These are phyloP conservation scores for Camellia sinensis DNA, from an alignment of 148 eudicot genomes.

Conservation along the genomic window DNA sequence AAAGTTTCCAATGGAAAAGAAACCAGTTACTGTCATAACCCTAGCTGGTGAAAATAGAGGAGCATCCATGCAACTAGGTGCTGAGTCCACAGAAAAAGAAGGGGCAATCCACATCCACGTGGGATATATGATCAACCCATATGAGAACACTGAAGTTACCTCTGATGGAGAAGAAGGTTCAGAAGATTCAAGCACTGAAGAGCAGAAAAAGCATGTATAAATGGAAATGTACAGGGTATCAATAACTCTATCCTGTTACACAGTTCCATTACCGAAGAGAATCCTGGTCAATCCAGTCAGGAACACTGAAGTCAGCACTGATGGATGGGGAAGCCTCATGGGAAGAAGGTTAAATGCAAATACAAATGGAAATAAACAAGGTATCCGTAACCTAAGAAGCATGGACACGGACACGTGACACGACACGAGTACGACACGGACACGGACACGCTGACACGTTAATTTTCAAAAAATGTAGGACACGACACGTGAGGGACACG, in stretches of 20 bases:
- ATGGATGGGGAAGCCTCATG: too few species aligned
- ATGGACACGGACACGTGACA: too few species aligned
- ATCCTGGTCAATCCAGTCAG: conserved; percentile 54
- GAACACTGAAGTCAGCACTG: too few species aligned
- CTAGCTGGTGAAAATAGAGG: conserved; percentile 81
- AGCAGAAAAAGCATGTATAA: conserved; percentile 45
- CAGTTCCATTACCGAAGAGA: conserved; percentile 44
- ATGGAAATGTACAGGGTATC: conserved; percentile 70
- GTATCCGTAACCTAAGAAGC: too few species aligned
- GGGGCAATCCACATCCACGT: conserved; percentile 52
- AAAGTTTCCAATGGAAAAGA: conserved; percentile 35
- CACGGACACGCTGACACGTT: too few species aligned
- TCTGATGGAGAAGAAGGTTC: conserved; percentile 47
- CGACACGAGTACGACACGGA: too few species aligned
- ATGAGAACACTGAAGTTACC: conserved; percentile 33
- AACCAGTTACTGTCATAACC: conserved; percentile 45
- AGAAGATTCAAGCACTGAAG: conserved; percentile 19
- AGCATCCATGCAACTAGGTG: conserved; percentile 62
- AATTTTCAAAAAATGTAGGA: too few species aligned
- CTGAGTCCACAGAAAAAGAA: conserved; percentile 37
- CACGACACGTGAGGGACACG: too few species aligned
- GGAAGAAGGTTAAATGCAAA: conserved; percentile 38
- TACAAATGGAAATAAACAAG: conserved; percentile 73
- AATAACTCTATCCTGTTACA: conserved; percentile 69
- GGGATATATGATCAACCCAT: conserved; percentile 55